Conservation (phyloP, 139 green algal species). For the Mesotaenium endlicherianum region DNA sequence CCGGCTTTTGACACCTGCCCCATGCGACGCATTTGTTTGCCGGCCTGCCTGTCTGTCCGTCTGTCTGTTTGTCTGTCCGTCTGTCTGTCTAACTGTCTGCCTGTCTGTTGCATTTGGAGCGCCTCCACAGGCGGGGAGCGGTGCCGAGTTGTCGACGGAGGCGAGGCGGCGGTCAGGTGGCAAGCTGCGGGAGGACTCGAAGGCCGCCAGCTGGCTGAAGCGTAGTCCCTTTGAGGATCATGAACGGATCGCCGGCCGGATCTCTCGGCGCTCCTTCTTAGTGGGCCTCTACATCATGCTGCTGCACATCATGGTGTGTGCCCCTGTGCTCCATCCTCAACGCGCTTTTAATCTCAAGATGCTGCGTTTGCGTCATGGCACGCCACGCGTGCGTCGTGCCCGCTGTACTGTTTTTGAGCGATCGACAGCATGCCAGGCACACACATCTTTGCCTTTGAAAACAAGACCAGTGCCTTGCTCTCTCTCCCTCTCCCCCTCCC, state of each 20-base stretch:
- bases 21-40: no score
- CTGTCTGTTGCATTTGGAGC: neutral
- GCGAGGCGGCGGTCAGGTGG: neutral
- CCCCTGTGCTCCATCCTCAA: neutral
- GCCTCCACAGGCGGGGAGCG: neutral
- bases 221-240: neutral
- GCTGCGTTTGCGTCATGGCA: neutral
- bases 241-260: neutral
- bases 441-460: neutral
- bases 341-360: neutral
- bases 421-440: neutral
- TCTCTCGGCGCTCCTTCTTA: slow-evolving; percentile 5
- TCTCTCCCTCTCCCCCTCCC: neutral
- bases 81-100: no score
- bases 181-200: no score
- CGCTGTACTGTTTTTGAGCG: neutral
- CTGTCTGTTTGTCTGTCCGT: no score
- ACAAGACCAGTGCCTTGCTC: neutral
- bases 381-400: neutral
- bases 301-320: slow-evolving; percentile 17
- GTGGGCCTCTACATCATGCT: slow-evolving; percentile 16
- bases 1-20: no score
- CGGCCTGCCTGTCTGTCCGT: no score
- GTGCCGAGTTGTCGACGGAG: neutral
- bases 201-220: neutral